These are phyloP conservation scores for Exophiala aquamarina DNA, from an alignment of 2,329 filamentous ascomycete species.

Conservation along the genomic window DNA sequence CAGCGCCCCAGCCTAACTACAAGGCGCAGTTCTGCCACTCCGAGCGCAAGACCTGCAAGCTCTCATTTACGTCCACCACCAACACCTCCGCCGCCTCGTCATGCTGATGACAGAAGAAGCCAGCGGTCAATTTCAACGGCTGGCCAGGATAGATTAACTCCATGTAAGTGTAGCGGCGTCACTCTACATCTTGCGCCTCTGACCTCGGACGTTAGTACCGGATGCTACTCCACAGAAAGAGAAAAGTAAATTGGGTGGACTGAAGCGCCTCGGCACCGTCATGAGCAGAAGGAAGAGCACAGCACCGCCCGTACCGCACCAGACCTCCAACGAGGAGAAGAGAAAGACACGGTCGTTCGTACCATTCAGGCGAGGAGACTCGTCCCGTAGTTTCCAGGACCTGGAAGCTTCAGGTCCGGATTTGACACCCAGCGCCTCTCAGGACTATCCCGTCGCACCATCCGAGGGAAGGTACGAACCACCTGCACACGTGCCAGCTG, in stretches of 20 bases:
- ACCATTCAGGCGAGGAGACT: constrained; percentile 42
- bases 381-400: constrained; percentile 34
- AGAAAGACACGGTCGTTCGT: constrained; percentile 44
- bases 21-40: constrained; percentile 36
- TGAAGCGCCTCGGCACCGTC: constrained; percentile 48
- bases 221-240: constrained; percentile 44
- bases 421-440: constrained; percentile 25
- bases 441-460: constrained; percentile 15
- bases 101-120: constrained; percentile 54
- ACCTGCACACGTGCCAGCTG: constrained; percentile 6
- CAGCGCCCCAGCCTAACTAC: constrained; percentile 40
- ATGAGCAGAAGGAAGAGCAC: constrained; percentile 48
- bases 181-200: neutral
- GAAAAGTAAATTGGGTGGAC: constrained; percentile 44
- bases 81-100: constrained; percentile 40
- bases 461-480: constrained; percentile 17
- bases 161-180: constrained; percentile 34
- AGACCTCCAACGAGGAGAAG: constrained; percentile 35
- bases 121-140: constrained; percentile 51
- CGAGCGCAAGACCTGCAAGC: constrained; percentile 30
- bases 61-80: constrained; percentile 30
- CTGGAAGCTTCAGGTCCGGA: constrained; percentile 28
- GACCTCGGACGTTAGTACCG: constrained; percentile 30
- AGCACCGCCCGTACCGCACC: constrained; percentile 34
- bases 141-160: constrained; percentile 36